phyloP scores from a whole-genome alignment of 2,329 filamentous ascomycete genomes.

The Colletotrichum falcatum region DNA sequence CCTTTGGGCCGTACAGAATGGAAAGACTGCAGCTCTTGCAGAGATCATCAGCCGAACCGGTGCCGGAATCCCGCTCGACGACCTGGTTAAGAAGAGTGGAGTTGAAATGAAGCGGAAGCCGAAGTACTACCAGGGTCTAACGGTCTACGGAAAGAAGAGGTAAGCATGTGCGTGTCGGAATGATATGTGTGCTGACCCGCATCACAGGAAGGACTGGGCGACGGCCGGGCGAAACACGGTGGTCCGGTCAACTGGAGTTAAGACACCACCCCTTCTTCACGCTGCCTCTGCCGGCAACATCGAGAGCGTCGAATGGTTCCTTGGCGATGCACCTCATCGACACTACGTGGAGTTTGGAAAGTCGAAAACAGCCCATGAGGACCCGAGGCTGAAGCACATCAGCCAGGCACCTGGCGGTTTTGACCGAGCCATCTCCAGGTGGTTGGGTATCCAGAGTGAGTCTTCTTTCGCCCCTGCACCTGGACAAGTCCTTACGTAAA shows the following conservation, averaged over 20 bases:
- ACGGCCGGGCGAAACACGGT: conserved; percentile 66
- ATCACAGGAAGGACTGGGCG: conserved; percentile 74
- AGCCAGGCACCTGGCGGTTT: conserved; percentile 71
- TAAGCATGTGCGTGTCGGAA: conserved; percentile 42
- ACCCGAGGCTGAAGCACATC: conserved; percentile 72
- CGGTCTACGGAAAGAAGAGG: conserved; percentile 79
- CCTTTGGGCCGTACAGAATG: conserved; percentile 56
- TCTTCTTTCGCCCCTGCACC: conserved; percentile 10
- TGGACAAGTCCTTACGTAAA: conserved; percentile 42
- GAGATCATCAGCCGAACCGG: conserved; percentile 75
- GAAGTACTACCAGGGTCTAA: conserved; percentile 80
- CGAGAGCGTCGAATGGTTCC: conserved; percentile 81
- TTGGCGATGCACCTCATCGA: conserved; percentile 76
- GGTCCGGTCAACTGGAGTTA: conserved; percentile 53
- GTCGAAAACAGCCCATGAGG: conserved; percentile 68
- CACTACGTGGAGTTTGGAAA: conserved; percentile 76
- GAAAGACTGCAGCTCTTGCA: conserved; percentile 68
- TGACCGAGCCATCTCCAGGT: conserved; percentile 70
- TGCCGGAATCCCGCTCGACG: conserved; percentile 75
- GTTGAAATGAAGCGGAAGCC: conserved; percentile 73
- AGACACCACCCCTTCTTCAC: conserved; percentile 69
- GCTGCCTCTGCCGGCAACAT: conserved; percentile 69
- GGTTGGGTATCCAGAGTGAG: conserved; percentile 71
- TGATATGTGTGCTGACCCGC: conserved; percentile 35
- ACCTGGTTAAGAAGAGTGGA: conserved; percentile 74